Evolutionary conservation across 2,329 filamentous ascomycete species (phyloP), one percentile per base, ranked within the genome.

Genomic region (Sporothrix humicola): DNA sequence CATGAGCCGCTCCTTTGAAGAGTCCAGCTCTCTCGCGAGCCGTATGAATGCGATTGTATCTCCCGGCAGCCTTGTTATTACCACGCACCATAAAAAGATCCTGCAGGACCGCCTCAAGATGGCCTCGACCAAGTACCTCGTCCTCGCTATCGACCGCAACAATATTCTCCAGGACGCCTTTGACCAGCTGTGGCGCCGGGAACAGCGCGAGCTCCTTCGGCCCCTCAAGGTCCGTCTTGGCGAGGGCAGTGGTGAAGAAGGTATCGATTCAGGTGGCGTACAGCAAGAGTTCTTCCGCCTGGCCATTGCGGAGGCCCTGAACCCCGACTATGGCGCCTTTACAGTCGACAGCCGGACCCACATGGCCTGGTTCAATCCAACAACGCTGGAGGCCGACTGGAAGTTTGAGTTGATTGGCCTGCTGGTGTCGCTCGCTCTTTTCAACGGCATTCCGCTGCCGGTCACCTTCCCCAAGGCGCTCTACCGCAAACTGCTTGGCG

Each of bases 201-300:
- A 98, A 81, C 89, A 90, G 78, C 87, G 92, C 50, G 94, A 98
- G 82, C 84, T 98, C 2, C 84, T 95, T 78, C 89, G 94, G 37
- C 96, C 96, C 0, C 83, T 99, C 48, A 97, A 97, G 78, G 91
- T 99, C 9, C 91, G 93, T 69, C 88, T 98, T 73, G 94, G 94
- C 3, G 92, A 94, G 79, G 91, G 93, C 48, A 86, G 87, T 71
- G 93, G 94, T 44, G 96, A 98, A 81, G 91, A 97, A 80, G 96
- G 96, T 0, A 89, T 97, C 48, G 96, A 99, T 81, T 94, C 95
- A 68, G 96, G 96, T 59, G 96, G 96, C 76, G 95, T 99, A 0
- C 95, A 98, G 78, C 95, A 97, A 80, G 96, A 99, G 76, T 98
- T 97, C 80, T 98, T 99, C 83, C 90, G 94, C 17, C 83, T 98